These are phyloP conservation scores for Arabidopsis hybrid DNA, from an alignment of 441 rosid species.

Conservation along the genomic window DNA sequence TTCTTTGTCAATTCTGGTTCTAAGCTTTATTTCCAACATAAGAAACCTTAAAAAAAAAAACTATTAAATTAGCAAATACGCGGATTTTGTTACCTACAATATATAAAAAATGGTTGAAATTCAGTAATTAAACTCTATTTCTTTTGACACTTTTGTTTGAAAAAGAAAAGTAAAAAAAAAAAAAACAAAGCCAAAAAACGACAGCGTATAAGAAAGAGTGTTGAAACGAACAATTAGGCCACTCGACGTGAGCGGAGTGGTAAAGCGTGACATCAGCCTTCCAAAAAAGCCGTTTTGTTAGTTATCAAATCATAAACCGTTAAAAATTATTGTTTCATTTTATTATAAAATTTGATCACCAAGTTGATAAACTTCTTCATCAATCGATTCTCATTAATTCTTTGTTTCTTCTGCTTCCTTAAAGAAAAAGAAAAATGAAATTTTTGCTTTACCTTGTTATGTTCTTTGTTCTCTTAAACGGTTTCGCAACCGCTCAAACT, in stretches of 20 bases:
- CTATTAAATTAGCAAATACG: too few relatives aligned
- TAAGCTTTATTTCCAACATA: too few relatives aligned
- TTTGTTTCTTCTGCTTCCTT: background rate
- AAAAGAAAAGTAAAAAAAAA: background rate
- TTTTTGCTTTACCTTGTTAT: background rate
- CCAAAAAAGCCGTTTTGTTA: background rate
- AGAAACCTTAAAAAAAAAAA: too few relatives aligned
- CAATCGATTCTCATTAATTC: background rate
- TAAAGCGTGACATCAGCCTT: constrained; percentile 15
- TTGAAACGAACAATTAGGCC: constrained; percentile 35
- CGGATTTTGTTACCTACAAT: too few relatives aligned
- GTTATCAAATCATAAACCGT: constrained; percentile 5
- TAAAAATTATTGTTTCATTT: background rate
- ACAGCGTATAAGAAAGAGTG: constrained; percentile 22
- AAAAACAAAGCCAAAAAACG: background rate
- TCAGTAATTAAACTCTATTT: too few relatives aligned
- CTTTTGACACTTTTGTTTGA: too few relatives aligned
- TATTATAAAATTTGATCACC: constrained; percentile 15
- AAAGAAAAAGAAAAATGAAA: background rate
- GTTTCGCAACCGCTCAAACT: constrained; percentile 11
- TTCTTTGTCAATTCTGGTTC: too few relatives aligned
- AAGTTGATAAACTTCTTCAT: background rate
- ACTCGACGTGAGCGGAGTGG: constrained; percentile 15
- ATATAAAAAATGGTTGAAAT: too few relatives aligned
- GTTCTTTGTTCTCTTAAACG: background rate